Evolutionary conservation across 2,329 filamentous ascomycete genomes (phyloP).

Genomic region (Botryotinia calthae): DNA sequence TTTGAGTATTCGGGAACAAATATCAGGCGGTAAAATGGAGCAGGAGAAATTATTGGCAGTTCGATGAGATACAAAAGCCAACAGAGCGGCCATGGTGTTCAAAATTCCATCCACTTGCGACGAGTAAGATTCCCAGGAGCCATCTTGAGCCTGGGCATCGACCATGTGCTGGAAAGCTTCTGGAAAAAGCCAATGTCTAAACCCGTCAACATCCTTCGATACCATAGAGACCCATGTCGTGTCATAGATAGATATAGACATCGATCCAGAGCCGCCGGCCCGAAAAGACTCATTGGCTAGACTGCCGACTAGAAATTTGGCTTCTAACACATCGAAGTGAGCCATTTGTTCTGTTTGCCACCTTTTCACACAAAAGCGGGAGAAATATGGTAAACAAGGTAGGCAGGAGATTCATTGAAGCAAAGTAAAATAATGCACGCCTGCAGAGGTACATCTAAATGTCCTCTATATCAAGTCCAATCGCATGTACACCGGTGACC

Average conservation of each 20-base stretch:
- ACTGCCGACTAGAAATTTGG: not conserved
- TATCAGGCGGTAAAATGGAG: not conserved
- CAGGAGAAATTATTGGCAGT: not conserved
- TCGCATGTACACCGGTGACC: not conserved
- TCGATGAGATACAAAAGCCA: constrained; percentile 13
- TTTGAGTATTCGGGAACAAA: not conserved
- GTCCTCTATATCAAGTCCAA: not conserved
- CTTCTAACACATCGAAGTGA: not conserved
- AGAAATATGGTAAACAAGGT: not conserved
- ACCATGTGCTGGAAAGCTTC: not conserved
- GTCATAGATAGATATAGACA: constrained; percentile 11
- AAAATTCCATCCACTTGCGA: constrained; percentile 18
- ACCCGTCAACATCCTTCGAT: not conserved
- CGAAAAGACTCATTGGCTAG: not conserved
- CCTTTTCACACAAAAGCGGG: not conserved
- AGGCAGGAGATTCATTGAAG: not conserved
- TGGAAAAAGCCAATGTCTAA: constrained; percentile 2
- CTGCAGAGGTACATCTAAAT: too few species aligned
- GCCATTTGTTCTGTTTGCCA: not conserved
- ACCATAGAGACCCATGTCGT: constrained; percentile 13
- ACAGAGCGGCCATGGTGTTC: constrained; percentile 10
- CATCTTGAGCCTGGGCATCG: not conserved
- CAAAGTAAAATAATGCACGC: not conserved
- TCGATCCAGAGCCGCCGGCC: not conserved
- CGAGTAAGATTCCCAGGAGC: not conserved